Base-by-base conservation (phyloP, 2,329 filamentous ascomycete genomes). In the Phialemoniopsis sp. region DNA sequence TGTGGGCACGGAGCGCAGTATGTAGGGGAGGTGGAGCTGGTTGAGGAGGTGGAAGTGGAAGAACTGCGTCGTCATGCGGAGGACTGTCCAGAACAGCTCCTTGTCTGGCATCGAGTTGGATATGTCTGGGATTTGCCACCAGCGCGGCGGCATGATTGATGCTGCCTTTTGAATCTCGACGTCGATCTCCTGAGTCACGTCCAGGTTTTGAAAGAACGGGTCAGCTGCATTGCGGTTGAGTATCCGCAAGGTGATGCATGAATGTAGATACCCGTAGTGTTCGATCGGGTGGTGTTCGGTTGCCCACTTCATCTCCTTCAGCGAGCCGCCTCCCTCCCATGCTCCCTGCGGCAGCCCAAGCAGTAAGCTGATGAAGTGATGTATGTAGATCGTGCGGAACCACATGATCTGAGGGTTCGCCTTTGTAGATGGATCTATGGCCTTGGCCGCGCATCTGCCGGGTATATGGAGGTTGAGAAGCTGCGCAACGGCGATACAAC, bases 11-110 rank as follows among this genome's bases (percentile, higher is more conserved):
- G 62, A 57, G 12, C 60, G 63, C 6, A 75, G 59, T 47, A 77
- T 64, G 41, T 72, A 76, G 0, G 73, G 73, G 1, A 77, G 58
- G 42, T 78, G 73, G 0, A 76, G 60, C n/a, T 70, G 60, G 21
- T 68, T 63, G 6, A 77, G 55, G 6, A 76, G 55, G 15, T 67
- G 61, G 44, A 67, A 66, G 42, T 76, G 68, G 29, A 41, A 42
- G 1, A 75, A 50, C 36, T 67, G 64, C 8, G 49, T 45, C 38
- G 50, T 40, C 16, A 59, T 38, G 1, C 58, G 56, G 3, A 54
- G 42, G 2, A 50, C 56, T 18, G 64, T 55, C 40, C 17, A 53
- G 29, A 40, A 41, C 38, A 39, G 48, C 37, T 49, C 51, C 15
- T 45, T 31, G 2, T 47, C 42, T 16, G 44, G 47, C 16, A 40